Base-by-base conservation (phyloP, 805 yeast species). In the Sugiyamaella americana region DNA sequence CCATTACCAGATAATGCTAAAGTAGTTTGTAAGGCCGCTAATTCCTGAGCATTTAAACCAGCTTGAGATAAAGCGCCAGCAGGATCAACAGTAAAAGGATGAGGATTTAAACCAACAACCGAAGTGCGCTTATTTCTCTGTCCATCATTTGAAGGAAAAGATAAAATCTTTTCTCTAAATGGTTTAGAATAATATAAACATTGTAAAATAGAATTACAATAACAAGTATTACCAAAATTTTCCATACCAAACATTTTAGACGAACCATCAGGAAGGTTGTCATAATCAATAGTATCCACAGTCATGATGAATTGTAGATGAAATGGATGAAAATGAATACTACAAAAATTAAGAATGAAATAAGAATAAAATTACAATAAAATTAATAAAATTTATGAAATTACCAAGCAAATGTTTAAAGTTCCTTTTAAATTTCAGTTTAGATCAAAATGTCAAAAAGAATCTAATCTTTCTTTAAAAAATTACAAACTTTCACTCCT, bases 171-270 rank as follows among this genome's bases (percentile, higher is more conserved):
- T 16, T 70, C 64, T 40, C 97, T 75, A 58, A 93, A 87, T 23
- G 74, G 75, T 21, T 75, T 73, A 2, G 91, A 75, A 66, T 84
- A 82, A 69, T 78, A 91, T 6, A 91, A 73, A 54, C 95, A 87
- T 63, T 93, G 98, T 20, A 93, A 67, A 24, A 93, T 85, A 6
- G 96, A 87, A 58, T 93, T 93, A 65, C 95, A 86, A 68, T 91
- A 91, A 67, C 98, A 93, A 0, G 97, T 88, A 62, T 88, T 64
- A 39, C 72, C 71, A 49, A 67, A 66, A 55, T 70, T 70, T 52
- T 70, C 73, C 58, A 70, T 63, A 46, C 74, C 74, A 49, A 66
- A 70, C 40, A 70, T 58, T 51, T 68, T 66, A 42, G 61, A 58
- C 18, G 60, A 53, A 23, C 59, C 60, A 24, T 55, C 55, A 13